Percentiles rank a stretch among this genome's conserved stretches.
Conservation (phyloP, 495 filamentous ascomycete genomes). For the Trichoderma virens region DNA sequence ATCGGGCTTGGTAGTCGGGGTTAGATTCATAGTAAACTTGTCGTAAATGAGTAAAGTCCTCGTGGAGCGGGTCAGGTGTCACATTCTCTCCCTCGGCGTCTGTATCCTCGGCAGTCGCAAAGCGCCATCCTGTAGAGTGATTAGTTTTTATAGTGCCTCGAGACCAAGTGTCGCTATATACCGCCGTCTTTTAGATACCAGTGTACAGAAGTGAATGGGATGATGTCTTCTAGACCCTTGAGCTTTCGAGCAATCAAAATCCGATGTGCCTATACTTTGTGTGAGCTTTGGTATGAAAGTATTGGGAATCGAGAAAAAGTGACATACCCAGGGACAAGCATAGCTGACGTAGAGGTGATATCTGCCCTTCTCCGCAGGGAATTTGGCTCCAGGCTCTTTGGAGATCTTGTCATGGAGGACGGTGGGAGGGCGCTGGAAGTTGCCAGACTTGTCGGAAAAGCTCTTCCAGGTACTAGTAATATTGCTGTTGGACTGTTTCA, state of each 20-base stretch:
- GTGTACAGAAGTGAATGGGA: conserved; percentile 62
- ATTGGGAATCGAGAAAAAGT: background rate
- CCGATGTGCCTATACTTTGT: conserved; percentile 50
- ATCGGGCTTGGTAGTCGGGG: conserved; percentile 61
- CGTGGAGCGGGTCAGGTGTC: conserved; percentile 53
- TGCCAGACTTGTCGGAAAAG: conserved; percentile 64
- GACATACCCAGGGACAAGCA: conserved; percentile 67
- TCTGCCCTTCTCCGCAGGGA: conserved; percentile 63
- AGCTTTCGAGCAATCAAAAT: conserved; percentile 65
- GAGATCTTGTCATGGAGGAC: conserved; percentile 67
- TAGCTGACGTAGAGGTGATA: conserved; percentile 72
- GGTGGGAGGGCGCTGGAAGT: conserved; percentile 76
- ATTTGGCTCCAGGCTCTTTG: conserved; percentile 46
- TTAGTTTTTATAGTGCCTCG: background rate
- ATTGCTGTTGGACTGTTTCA: conserved; percentile 18
- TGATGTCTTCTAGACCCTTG: conserved; percentile 68
- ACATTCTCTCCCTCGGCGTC: conserved; percentile 43
- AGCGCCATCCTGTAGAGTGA: conserved; percentile 60
- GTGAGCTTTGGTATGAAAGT: background rate
- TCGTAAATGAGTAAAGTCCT: conserved; percentile 49
- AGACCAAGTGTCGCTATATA: background rate
- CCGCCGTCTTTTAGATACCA: conserved; percentile 52
- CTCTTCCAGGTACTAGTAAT: conserved; percentile 84
- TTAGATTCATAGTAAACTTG: conserved; percentile 66
- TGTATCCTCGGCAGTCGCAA: conserved; percentile 55